phyloP scores from a whole-genome alignment of 2,329 filamentous ascomycete genomes.

The Neoarthrinium moseri region DNA sequence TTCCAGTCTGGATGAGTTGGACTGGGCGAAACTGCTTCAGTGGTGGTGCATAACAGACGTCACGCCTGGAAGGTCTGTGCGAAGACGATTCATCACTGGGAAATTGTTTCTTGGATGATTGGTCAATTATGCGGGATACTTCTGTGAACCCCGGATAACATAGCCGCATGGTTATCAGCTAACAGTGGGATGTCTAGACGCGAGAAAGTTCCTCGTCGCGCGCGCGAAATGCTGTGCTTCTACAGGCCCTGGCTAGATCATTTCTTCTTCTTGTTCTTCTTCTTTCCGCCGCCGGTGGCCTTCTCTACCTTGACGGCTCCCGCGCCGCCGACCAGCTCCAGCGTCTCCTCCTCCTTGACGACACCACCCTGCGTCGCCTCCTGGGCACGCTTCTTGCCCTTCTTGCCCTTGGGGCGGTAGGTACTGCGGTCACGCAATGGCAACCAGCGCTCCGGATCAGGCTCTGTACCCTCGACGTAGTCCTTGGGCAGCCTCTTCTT shows the following conservation, averaged over 20 bases:
- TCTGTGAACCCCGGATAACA: too few relatives aligned
- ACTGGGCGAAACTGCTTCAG: too few relatives aligned
- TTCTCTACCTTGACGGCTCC: constrained; percentile 65
- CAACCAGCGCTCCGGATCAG: constrained; percentile 91
- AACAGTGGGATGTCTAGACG: too few relatives aligned
- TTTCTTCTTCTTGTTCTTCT: constrained; percentile 48
- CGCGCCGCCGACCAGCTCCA: constrained; percentile 62
- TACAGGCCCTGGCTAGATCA: neutral
- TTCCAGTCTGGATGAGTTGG: too few relatives aligned
- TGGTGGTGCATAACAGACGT: too few relatives aligned
- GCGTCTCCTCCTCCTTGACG: constrained; percentile 70
- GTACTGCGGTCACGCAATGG: constrained; percentile 85
- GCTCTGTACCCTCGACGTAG: constrained; percentile 73
- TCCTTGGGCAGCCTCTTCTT: constrained; percentile 63
- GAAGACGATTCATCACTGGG: too few relatives aligned
- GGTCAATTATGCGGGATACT: too few relatives aligned
- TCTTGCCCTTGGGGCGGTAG: constrained; percentile 88
- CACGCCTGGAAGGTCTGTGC: too few relatives aligned
- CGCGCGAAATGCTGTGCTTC: too few relatives aligned
- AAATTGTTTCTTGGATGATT: too few relatives aligned
- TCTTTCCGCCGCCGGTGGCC: constrained; percentile 37
- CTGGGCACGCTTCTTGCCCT: constrained; percentile 79
- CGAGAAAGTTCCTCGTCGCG: too few relatives aligned
- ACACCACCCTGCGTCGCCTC: constrained; percentile 84
- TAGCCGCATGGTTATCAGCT: too few relatives aligned